phyloP scores from a whole-genome alignment of 768 basidiomycete genomes.

The Coprinellus aureogranulatus region DNA sequence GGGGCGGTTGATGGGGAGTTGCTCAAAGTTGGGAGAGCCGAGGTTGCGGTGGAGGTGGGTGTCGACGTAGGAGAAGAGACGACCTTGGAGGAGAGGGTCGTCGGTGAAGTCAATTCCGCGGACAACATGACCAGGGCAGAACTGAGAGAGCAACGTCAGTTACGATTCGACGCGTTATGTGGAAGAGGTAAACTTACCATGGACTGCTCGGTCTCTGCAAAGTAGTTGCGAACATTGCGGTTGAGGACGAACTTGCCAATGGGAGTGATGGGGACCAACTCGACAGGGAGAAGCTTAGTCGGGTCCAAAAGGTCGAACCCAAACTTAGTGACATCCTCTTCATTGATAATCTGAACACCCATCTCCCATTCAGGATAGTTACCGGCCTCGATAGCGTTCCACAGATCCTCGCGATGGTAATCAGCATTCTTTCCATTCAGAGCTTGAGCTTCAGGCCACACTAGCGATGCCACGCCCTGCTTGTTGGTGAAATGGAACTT shows the following conservation, averaged over 20 bases:
- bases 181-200: slow-evolving; percentile 20
- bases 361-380: slow-evolving; percentile 76
- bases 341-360: slow-evolving; percentile 69
- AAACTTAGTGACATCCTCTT: slow-evolving; percentile 73
- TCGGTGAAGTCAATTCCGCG: slow-evolving; percentile 71
- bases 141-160: slow-evolving; percentile 33
- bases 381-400: slow-evolving; percentile 76
- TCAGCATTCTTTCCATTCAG: slow-evolving; percentile 82
- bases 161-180: neutral
- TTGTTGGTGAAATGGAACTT: slow-evolving; percentile 86
- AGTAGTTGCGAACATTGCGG: slow-evolving; percentile 68
- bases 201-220: slow-evolving; percentile 84
- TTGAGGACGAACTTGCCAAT: slow-evolving; percentile 76
- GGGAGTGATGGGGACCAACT: slow-evolving; percentile 70
- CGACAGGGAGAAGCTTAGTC: slow-evolving; percentile 85
- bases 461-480: slow-evolving; percentile 76
- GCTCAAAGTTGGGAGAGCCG: slow-evolving; percentile 69
- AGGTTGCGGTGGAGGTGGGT: slow-evolving; percentile 72
- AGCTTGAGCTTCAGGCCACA: slow-evolving; percentile 91
- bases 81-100: slow-evolving; percentile 76
- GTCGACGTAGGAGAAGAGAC: slow-evolving; percentile 87
- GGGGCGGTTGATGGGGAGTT: slow-evolving; percentile 82
- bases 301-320: slow-evolving; percentile 87
- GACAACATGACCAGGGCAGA: slow-evolving; percentile 73
- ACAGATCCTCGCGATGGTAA: slow-evolving; percentile 84